Conservation (phyloP, 176 grass and related monocot species). For the Alloteropsis semialata region DNA sequence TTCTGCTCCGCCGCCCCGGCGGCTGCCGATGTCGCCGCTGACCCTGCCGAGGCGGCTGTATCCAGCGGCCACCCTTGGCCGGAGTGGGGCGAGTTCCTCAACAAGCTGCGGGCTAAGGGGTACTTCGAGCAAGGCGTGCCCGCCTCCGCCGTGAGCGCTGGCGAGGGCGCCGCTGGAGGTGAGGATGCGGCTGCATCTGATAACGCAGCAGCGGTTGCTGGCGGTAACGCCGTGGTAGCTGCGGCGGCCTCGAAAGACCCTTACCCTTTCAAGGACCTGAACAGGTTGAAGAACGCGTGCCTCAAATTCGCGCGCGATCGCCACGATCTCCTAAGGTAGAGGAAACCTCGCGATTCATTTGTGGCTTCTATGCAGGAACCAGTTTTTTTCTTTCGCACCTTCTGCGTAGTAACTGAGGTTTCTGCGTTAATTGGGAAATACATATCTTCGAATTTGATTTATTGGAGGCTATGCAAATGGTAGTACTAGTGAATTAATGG, state of each 20-base stretch:
- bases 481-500: neutral
- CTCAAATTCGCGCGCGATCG: conserved; percentile 86
- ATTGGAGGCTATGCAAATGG: neutral
- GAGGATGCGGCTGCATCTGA: neutral
- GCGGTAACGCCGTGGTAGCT: neutral
- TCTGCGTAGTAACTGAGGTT: neutral
- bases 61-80: conserved; percentile 63
- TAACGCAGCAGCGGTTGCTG: neutral
- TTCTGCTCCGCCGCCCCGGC: conserved; percentile 48
- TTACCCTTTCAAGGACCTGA: conserved; percentile 31
- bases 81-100: conserved; percentile 73
- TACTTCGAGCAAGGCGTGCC: conserved; percentile 47
- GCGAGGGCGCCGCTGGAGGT: conserved; percentile 7
- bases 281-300: conserved; percentile 88
- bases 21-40: neutral
- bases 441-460: neutral
- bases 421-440: neutral
- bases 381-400: neutral
- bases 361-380: neutral
- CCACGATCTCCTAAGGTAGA: conserved; percentile 73
- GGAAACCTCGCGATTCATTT: neutral
- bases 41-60: neutral
- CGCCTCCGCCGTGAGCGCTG: neutral
- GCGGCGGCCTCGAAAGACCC: neutral
- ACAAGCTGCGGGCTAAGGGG: conserved; percentile 75